A percentile compares a stretch with the other conserved stretches of the same genome.
These are phyloP conservation scores for Apiotrichum gamsii DNA, from an alignment of 1,284 basidiomycete genomes.

Conservation along the genomic window DNA sequence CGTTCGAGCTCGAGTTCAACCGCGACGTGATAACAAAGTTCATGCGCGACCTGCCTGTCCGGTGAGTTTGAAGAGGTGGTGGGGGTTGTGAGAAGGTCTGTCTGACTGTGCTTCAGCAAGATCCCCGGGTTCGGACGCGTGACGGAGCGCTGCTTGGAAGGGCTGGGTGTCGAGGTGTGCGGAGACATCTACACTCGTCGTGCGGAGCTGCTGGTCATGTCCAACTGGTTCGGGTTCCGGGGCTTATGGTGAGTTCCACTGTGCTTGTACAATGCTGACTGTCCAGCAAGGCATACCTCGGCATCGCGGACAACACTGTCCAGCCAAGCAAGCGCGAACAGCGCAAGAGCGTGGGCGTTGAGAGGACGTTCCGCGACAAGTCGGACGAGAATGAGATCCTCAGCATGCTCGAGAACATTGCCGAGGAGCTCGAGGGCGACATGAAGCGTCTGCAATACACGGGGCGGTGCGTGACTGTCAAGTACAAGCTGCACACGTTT, in stretches of 20 bases:
- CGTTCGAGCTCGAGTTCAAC: slow-evolving; percentile 69
- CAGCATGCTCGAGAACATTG: slow-evolving; percentile 67
- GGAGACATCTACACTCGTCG: slow-evolving; percentile 75
- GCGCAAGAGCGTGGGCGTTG: slow-evolving; percentile 81
- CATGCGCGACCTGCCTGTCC: slow-evolving; percentile 44
- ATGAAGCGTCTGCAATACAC: slow-evolving; percentile 53
- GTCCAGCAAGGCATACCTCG: slow-evolving; percentile 60
- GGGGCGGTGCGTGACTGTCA: slow-evolving; percentile 47
- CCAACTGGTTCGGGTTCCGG: slow-evolving; percentile 71
- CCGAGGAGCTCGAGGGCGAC: slow-evolving; percentile 70
- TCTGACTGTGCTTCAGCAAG: slow-evolving; percentile 31
- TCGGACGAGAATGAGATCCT: slow-evolving; percentile 61
- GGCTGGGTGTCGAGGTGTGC: slow-evolving; percentile 79
- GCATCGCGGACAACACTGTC: slow-evolving; percentile 75
- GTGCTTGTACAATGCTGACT: not conserved
- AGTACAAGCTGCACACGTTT: slow-evolving; percentile 48
- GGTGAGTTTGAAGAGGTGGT: too few relatives aligned
- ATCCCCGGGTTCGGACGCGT: slow-evolving; percentile 84
- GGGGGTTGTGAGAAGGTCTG: not conserved
- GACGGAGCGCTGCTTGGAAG: slow-evolving; percentile 74
- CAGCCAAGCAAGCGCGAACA: slow-evolving; percentile 67
- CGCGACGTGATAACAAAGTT: slow-evolving; percentile 62
- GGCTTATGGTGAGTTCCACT: slow-evolving; percentile 56
- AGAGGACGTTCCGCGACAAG: slow-evolving; percentile 74
- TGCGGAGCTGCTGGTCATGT: slow-evolving; percentile 66